Percentiles rank a stretch among this genome's conserved stretches.
Conservation (phyloP, 805 yeast genomes). For the Dipodascus geniculatus region DNA sequence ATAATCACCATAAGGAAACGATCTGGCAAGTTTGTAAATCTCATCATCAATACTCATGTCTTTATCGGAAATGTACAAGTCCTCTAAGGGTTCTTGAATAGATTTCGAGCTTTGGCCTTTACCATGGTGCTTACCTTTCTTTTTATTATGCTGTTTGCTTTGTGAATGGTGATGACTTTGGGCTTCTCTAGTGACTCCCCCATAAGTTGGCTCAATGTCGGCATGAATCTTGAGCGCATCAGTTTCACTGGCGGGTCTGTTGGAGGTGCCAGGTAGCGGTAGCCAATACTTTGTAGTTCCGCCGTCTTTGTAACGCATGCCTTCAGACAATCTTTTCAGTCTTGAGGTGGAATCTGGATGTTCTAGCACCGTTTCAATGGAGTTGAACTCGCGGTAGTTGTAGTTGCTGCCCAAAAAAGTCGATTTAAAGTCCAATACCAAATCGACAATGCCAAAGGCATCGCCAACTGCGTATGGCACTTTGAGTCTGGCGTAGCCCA, state of each 20-base stretch:
- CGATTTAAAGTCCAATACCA: conserved; percentile 61
- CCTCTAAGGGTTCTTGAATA: background rate
- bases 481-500: conserved; percentile 58
- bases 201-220: background rate
- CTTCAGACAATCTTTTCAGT: conserved; percentile 65
- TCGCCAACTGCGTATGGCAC: conserved; percentile 60
- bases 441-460: conserved; percentile 64
- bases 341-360: conserved; percentile 57
- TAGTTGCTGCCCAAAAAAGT: conserved; percentile 63
- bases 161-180: background rate
- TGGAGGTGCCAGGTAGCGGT: conserved; percentile 15
- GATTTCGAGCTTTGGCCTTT: no score
- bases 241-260: background rate
- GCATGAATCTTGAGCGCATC: background rate
- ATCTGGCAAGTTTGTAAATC: conserved; percentile 24
- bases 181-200: background rate
- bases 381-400: conserved; percentile 73
- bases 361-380: conserved; percentile 57
- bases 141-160: background rate
- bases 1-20: conserved; percentile 29
- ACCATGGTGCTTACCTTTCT: no score
- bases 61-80: conserved; percentile 7
- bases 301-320: conserved; percentile 66
- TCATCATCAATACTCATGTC: conserved; percentile 25
- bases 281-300: conserved; percentile 84